Percentiles rank a stretch among this genome's conserved stretches.
Evolutionary conservation across 768 basidiomycete species (phyloP).

Genomic region (Mycena galericulata): DNA sequence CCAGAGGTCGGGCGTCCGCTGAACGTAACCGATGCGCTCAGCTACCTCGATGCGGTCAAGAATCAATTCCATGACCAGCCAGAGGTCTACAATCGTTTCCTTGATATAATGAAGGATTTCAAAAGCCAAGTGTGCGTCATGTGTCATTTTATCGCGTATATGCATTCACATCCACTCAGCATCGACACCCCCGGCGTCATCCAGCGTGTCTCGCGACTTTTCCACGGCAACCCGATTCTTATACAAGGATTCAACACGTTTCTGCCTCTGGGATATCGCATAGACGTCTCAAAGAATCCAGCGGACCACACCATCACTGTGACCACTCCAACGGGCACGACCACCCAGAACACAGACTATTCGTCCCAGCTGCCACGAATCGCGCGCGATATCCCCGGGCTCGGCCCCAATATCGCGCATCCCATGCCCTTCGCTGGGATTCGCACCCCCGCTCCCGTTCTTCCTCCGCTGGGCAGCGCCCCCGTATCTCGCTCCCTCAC

Average conservation of each 20-base stretch:
- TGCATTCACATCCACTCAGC: slow-evolving; percentile 54
- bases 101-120: slow-evolving; percentile 99
- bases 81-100: slow-evolving; percentile 93
- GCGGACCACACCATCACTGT: slow-evolving; percentile 81
- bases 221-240: slow-evolving; percentile 89
- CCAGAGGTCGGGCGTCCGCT: slow-evolving; percentile 70
- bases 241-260: slow-evolving; percentile 99
- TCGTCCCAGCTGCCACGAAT: slow-evolving; percentile 39
- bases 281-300: slow-evolving; percentile 84
- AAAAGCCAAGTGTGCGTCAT: slow-evolving; percentile 89
- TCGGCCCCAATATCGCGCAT: slow-evolving; percentile 48
- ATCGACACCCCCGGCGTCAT: slow-evolving; percentile 99
- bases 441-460: slow-evolving; percentile 37
- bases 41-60: slow-evolving; percentile 95
- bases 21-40: slow-evolving; percentile 93
- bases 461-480: slow-evolving; percentile 49
- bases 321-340: slow-evolving; percentile 82
- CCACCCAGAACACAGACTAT: slow-evolving; percentile 63
- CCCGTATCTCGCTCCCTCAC: slow-evolving; percentile 67
- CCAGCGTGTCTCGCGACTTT: slow-evolving; percentile 91
- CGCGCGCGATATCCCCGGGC: slow-evolving; percentile 43
- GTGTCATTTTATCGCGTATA: slow-evolving; percentile 26
- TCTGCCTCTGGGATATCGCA: slow-evolving; percentile 93
- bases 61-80: slow-evolving; percentile 90
- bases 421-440: slow-evolving; percentile 48